Base-by-base conservation (phyloP, 2,329 filamentous ascomycete species). In the Trichophyton equinum region DNA sequence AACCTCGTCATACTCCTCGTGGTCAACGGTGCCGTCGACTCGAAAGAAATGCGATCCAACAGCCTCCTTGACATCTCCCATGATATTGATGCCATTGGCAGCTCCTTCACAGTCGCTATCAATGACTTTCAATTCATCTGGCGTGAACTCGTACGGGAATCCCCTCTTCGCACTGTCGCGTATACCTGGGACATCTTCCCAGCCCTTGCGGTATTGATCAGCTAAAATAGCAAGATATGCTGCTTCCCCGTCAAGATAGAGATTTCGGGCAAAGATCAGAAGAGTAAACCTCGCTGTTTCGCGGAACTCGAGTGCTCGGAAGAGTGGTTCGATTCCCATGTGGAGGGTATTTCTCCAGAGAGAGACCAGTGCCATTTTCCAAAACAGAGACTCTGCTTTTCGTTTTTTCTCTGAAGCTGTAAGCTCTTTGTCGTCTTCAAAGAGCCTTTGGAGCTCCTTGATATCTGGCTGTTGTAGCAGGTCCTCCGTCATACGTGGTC, bases 401-500 rank as follows among this genome's bases (percentile, higher is more conserved):
- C 27, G 11, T 44, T 59, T 44, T 30, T 58, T 58, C 7, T 58
- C 56, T 4, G n/a, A 2, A n/a, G 36, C 1, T 20, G 36, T 27
- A 58, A 58, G 56, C 0, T 46, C 40, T 3, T 27, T 36, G 18
- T 55, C 51, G 42, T 44, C 33, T 9, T 46, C 56, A 44, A 58
- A 42, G 13, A 27, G 13, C 22, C 44, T 44, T 22, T 58, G 20
- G 9, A 27, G 8, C 15, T 58, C 56, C 4, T 58, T 18, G 5
- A 18, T 42, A 30, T 47, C 42, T 9, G 62, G 60, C 5, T 49
- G 42, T 25, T 47, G 30, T 40, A 36, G 40, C 15, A 51, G 36
- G 25, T 60, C 62, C 1, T 47, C 60, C 15, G 30, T 20, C 22
- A 58, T 63, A 57, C 58, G 57, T 30, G 57, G 57, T 55, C 65